phyloP scores from a whole-genome alignment of 352 stramenopile species.

The Phytophthora sojae region DNA sequence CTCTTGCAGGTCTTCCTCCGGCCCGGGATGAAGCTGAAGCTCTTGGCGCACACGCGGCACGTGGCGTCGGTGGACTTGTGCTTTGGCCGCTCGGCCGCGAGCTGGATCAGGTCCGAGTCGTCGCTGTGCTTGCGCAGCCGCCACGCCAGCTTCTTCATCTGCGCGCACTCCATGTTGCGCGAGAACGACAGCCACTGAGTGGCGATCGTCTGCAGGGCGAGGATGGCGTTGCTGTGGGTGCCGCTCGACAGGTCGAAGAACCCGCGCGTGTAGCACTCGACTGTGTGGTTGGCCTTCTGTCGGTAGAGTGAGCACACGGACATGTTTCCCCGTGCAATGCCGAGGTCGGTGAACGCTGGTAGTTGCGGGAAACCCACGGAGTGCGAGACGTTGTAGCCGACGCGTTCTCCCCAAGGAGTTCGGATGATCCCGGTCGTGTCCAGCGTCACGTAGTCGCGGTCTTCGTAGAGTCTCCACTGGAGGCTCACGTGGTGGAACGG shows the following conservation, averaged over 20 bases:
- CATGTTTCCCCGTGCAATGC: conserved; percentile 45
- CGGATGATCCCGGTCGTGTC: conserved; percentile 40
- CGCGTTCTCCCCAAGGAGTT: conserved; percentile 29
- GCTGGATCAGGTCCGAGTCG: conserved; percentile 20
- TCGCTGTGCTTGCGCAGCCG: conserved; percentile 39
- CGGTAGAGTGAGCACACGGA: conserved; percentile 51
- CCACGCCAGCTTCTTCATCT: conserved; percentile 52
- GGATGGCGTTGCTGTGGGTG: conserved; percentile 20
- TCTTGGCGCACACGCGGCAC: conserved; percentile 37
- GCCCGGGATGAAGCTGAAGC: conserved; percentile 33
- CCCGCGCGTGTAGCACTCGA: conserved; percentile 43
- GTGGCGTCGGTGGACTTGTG: conserved; percentile 19
- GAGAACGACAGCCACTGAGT: conserved; percentile 42
- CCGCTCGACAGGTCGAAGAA: conserved; percentile 41
- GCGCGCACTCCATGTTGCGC: conserved; percentile 39
- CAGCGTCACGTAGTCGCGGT: conserved; percentile 48
- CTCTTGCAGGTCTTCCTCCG: conserved; percentile 39
- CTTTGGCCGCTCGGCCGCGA: conserved; percentile 14
- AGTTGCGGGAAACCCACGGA: conserved; percentile 18
- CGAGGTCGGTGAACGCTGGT: conserved; percentile 35
- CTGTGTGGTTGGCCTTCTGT: conserved; percentile 34
- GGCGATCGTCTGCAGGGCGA: conserved; percentile 35
- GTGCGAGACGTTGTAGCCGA: conserved; percentile 46
- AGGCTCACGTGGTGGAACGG: conserved; percentile 45
- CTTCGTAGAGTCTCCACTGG: conserved; percentile 44